phyloP scores from a whole-genome alignment of 306 rosid genomes.

The Cicer cuneatum region DNA sequence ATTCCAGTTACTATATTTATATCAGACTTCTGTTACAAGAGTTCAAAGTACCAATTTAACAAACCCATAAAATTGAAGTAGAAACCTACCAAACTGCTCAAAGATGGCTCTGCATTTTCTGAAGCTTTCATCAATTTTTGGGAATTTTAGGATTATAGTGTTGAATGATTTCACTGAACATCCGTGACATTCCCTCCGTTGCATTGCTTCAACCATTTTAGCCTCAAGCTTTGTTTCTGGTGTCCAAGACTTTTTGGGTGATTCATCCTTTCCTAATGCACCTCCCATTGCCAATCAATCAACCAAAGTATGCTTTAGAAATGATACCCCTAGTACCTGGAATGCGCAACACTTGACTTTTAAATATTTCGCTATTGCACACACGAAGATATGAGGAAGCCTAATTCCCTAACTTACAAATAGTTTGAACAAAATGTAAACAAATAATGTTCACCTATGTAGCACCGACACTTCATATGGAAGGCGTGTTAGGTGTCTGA shows the following conservation, averaged over 20 bases:
- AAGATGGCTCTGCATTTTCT: constrained; percentile 81
- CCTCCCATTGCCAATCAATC: constrained; percentile 67
- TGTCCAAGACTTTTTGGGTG: constrained; percentile 45
- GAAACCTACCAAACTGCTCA: constrained; percentile 77
- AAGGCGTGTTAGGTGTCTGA: too few relatives aligned
- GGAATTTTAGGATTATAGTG: constrained; percentile 84
- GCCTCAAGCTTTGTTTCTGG: constrained; percentile 80
- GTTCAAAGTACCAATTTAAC: constrained; percentile 23
- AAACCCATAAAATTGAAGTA: constrained; percentile 35
- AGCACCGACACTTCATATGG: too few relatives aligned
- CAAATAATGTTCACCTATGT: too few relatives aligned
- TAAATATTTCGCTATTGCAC: neutral
- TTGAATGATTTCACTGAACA: constrained; percentile 75
- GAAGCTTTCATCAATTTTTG: constrained; percentile 87
- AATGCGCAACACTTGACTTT: neutral
- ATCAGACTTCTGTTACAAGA: constrained; percentile 32
- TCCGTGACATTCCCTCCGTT: constrained; percentile 69
- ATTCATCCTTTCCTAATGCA: constrained; percentile 59
- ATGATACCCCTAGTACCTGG: constrained; percentile 38
- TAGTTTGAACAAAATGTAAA: constrained; percentile 16
- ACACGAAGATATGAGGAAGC: neutral
- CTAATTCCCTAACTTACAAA: constrained; percentile 2
- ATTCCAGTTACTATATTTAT: constrained; percentile 8
- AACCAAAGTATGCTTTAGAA: constrained; percentile 40
- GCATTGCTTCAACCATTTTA: constrained; percentile 82